Evolutionary conservation across 2,329 filamentous ascomycete genomes (phyloP).

Genomic region (Rutstroemia sp.): DNA sequence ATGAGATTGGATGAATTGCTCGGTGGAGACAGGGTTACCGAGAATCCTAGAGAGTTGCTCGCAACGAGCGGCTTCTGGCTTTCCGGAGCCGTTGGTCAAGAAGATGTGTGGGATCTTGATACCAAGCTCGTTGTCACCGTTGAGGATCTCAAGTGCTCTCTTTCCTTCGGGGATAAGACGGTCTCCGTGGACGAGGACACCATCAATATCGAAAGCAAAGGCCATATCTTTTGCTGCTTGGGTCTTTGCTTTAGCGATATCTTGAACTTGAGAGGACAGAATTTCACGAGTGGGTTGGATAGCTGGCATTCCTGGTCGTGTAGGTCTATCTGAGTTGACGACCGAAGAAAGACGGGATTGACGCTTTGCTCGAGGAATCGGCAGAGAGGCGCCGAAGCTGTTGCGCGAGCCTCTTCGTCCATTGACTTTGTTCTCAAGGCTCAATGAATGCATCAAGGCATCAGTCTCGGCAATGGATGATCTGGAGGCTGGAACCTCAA

Average conservation of each 20-base stretch:
- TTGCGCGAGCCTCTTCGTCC: conserved; percentile 64
- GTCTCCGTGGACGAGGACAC: conserved; percentile 68
- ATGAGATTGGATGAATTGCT: conserved; percentile 73
- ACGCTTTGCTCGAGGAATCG: conserved; percentile 64
- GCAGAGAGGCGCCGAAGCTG: conserved; percentile 66
- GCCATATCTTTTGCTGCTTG: conserved; percentile 46
- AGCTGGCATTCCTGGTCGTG: conserved; percentile 49
- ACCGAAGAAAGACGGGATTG: conserved; percentile 61
- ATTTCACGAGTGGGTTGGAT: conserved; percentile 59
- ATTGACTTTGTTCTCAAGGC: conserved; percentile 46
- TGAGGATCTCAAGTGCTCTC: conserved; percentile 61
- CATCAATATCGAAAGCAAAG: conserved; percentile 73
- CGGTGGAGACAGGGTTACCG: conserved; percentile 54
- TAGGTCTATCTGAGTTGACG: conserved; percentile 38
- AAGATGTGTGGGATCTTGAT: conserved; percentile 59
- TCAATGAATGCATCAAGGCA: conserved; percentile 67
- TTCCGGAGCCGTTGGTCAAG: conserved; percentile 68
- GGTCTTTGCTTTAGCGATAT: conserved; percentile 58
- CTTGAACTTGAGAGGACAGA: conserved; percentile 63
- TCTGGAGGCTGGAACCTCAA: conserved; percentile 63
- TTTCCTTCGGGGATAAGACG: conserved; percentile 61
- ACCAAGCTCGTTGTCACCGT: conserved; percentile 65
- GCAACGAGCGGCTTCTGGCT: conserved; percentile 57
- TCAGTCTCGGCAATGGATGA: conserved; percentile 61
- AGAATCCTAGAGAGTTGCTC: conserved; percentile 62